Evolutionary conservation across 768 basidiomycete genomes (phyloP).

Genomic region (Cystobasidium onofrii): DNA sequence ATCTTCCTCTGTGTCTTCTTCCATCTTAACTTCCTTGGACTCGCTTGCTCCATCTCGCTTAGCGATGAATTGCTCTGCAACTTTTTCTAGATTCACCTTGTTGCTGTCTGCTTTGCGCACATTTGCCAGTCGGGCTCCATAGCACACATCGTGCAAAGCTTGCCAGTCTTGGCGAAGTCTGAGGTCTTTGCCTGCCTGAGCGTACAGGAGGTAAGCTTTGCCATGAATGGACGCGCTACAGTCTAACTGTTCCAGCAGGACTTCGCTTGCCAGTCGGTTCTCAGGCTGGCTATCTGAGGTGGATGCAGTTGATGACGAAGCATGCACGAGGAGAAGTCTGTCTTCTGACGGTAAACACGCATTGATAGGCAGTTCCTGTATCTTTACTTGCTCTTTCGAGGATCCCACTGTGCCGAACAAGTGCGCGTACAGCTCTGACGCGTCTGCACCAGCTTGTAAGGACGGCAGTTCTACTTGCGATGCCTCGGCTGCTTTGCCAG

Average conservation of each 20-base stretch:
- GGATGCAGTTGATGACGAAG: not conserved
- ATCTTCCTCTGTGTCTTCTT: slow-evolving; percentile 16
- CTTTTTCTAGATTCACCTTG: not conserved
- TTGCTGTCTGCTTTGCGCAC: not conserved
- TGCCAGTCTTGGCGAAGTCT: not conserved
- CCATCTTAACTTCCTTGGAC: not conserved
- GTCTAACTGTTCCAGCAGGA: not conserved
- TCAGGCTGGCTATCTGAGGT: not conserved
- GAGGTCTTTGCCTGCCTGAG: not conserved
- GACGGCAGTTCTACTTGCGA: not conserved
- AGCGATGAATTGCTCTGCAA: not conserved
- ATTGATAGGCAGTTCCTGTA: not conserved
- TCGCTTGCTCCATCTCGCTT: not conserved
- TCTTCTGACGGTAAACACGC: not conserved
- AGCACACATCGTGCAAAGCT: slow-evolving; percentile 10
- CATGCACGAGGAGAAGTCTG: not conserved
- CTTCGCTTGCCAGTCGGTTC: not conserved
- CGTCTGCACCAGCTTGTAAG: not conserved
- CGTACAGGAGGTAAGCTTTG: not conserved
- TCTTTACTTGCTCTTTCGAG: not conserved
- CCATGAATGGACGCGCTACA: not conserved
- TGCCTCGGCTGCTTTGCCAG: not conserved
- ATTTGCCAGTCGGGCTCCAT: slow-evolving; percentile 13
- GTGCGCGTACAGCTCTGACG: not conserved
- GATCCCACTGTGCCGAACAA: not conserved